These are phyloP conservation scores for Begonia masoniana DNA, from an alignment of 306 rosid genomes.

Conservation along the genomic window DNA sequence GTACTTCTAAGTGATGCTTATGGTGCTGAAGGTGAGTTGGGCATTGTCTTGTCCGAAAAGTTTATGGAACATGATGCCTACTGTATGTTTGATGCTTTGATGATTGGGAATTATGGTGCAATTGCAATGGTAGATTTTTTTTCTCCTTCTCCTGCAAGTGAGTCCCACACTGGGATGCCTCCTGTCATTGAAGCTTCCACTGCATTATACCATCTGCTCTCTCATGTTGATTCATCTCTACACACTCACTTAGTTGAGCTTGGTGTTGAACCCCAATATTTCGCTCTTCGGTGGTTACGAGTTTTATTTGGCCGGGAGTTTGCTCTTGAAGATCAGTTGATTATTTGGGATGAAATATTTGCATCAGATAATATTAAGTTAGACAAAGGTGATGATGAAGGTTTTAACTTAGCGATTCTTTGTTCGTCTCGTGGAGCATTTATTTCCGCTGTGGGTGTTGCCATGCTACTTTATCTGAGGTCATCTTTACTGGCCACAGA, in stretches of 20 bases:
- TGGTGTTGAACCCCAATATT: constrained; percentile 95
- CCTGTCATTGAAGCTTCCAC: constrained; percentile 93
- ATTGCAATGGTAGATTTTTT: constrained; percentile 87
- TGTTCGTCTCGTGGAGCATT: constrained; percentile 82
- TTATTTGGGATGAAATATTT: constrained; percentile 88
- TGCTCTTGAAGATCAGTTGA: constrained; percentile 62
- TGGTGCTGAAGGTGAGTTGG: constrained; percentile 97
- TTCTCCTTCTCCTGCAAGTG: constrained; percentile 46
- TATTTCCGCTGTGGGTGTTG: constrained; percentile 69
- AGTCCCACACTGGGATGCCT: constrained; percentile 65
- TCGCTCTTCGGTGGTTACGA: constrained; percentile 97
- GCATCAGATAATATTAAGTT: constrained; percentile 44
- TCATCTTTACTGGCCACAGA: constrained; percentile 93
- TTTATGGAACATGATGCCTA: constrained; percentile 95
- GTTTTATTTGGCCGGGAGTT: constrained; percentile 96
- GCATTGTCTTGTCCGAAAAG: constrained; percentile 80
- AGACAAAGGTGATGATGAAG: constrained; percentile 30
- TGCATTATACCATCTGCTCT: constrained; percentile 70
- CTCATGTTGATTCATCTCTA: constrained; percentile 66
- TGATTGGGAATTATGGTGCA: constrained; percentile 64
- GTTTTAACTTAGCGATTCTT: constrained; percentile 41
- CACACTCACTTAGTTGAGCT: constrained; percentile 90
- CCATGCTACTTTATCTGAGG: constrained; percentile 85
- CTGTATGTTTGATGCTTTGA: constrained; percentile 80
- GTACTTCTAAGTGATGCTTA: constrained; percentile 79